Conservation (phyloP, 208 protist species). For the Zelonia costaricensis region DNA sequence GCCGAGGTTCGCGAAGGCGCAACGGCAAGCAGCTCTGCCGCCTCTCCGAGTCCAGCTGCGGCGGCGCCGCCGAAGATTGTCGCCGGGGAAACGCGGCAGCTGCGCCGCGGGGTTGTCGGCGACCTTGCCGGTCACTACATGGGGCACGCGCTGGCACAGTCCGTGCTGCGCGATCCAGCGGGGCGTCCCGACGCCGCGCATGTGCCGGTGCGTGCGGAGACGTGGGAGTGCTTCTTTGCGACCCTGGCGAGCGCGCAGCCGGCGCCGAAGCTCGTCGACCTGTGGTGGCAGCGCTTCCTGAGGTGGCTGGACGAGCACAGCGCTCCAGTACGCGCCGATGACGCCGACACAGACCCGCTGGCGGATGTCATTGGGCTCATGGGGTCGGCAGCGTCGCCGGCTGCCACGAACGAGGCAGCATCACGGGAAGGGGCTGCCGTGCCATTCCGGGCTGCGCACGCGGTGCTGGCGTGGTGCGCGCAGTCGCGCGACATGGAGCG, state of each 20-base stretch:
- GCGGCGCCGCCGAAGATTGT: slow-evolving; percentile 11
- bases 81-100: slow-evolving; percentile 19
- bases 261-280: slow-evolving; percentile 74
- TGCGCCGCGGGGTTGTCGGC: slow-evolving; percentile 31
- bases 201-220: slow-evolving; percentile 19
- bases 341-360: neutral
- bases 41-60: neutral
- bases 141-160: slow-evolving; percentile 52
- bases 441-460: slow-evolving; percentile 61
- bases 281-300: slow-evolving; percentile 71
- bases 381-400: too few species aligned
- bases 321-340: neutral
- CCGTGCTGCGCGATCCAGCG: neutral
- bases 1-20: neutral
- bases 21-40: neutral
- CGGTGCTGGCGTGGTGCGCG: slow-evolving; percentile 66
- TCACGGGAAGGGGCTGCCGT: slow-evolving; percentile 23
- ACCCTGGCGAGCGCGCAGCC: slow-evolving; percentile 49
- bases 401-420: neutral
- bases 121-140: slow-evolving; percentile 76
- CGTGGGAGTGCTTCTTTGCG: slow-evolving; percentile 67
- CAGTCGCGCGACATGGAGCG: slow-evolving; percentile 68
- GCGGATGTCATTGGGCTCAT: neutral
- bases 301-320: slow-evolving; percentile 20
- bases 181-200: neutral